Base-by-base conservation (phyloP, 768 basidiomycete genomes). In the Cantharellus anzutake region DNA sequence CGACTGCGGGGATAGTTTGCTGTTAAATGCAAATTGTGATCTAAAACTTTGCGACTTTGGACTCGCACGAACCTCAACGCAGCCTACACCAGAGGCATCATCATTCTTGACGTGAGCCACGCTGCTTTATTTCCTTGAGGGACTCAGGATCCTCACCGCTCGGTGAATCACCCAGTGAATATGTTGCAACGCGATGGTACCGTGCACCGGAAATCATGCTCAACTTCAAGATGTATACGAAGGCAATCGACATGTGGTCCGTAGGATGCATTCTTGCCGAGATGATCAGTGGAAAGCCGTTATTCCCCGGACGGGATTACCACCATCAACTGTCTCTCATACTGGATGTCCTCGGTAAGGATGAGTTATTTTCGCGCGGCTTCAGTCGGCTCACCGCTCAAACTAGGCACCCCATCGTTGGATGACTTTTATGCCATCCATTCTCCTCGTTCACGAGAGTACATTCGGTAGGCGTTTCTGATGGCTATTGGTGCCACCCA, bases 171-270 rank as follows among this genome's bases (percentile, higher is more conserved):
- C 20, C 20, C 20, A 29, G 20, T 29, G 88, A 91, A 81, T 94
- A 93, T 67, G 96, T 99, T 56, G 94, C 96, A 2, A 98, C 96
- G 35, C 77, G 96, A 65, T 99, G 96, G 96, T 99, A 98, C 68
- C 82, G 96, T 42, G 96, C 96, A 0, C 96, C 96, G 0, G 96
- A 99, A 70, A 93, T 99, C 73, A 99, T 99, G 96, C 77, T 99
- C 57, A 96, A 92, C 5, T 98, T 97, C 77, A 94, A 96, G 69
- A 86, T 96, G 70, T 99, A 99, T 73, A 94, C 93, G 57, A 70
- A 86, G 41, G 84, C 84, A 0, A 86, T 89, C 69, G 86, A 89
- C 64, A 78, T 90, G 68, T 91, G 87, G 88, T 82, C 81, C 61
- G 86, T 89, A 20, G 85, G 87, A 1, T 90, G 87, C 67, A 82